Percentiles rank a stretch among this genome's conserved stretches.
Conservation (phyloP, 257 asterid genomes). For the Solanum habrochaites region DNA sequence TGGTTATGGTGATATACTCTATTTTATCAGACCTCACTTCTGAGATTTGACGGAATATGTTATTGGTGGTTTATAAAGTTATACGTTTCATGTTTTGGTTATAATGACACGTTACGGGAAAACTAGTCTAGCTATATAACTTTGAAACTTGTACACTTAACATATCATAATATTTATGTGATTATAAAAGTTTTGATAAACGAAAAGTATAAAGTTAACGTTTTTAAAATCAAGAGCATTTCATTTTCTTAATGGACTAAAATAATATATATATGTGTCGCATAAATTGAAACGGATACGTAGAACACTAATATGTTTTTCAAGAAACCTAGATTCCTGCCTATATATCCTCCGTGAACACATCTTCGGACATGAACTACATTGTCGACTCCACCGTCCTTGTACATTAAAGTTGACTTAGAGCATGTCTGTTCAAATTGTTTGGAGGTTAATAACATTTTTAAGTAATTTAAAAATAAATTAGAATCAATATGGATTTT, state of each 20-base stretch:
- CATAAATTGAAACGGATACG: neutral
- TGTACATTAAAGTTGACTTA: neutral
- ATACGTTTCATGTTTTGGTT: no score
- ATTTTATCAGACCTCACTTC: no score
- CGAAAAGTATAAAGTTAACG: neutral
- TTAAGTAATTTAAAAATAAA: no score
- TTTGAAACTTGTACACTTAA: neutral
- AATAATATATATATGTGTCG: neutral
- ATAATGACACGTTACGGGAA: no score
- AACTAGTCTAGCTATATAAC: neutral
- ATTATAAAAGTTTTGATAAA: neutral
- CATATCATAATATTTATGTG: neutral
- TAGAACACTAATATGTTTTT: neutral
- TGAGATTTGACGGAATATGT: no score
- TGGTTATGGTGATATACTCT: neutral
- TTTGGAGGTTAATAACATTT: neutral
- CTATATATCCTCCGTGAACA: neutral
- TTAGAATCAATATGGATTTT: neutral
- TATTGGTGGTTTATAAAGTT: no score
- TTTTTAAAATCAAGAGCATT: neutral
- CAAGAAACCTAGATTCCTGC: neutral
- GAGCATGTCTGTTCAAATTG: neutral
- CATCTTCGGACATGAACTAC: neutral
- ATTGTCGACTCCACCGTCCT: neutral
- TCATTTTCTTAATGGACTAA: neutral